These are phyloP conservation scores for Bipolaris oryzae DNA, from an alignment of 2,329 filamentous ascomycete genomes.

Conservation along the genomic window DNA sequence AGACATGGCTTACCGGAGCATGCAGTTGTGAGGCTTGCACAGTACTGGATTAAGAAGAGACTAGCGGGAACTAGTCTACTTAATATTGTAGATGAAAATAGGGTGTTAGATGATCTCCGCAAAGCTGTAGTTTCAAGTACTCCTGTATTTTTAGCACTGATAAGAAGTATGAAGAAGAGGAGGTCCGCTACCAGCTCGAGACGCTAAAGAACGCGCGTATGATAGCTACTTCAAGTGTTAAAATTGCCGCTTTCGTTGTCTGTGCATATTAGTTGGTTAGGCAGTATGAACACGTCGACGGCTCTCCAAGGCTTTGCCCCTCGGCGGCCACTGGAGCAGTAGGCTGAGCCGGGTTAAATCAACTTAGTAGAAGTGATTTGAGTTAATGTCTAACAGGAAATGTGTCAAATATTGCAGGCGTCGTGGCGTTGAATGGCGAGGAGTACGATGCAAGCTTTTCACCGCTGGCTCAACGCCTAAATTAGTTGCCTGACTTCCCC, in stretches of 20 bases:
- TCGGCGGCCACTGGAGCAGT: background rate
- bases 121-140: slow-evolving; percentile 5
- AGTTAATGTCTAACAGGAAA: background rate
- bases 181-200: slow-evolving; percentile 12
- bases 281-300: background rate
- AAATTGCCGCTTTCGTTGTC: background rate
- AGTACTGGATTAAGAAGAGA: slow-evolving; percentile 9
- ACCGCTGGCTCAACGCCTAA: background rate
- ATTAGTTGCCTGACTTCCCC: background rate
- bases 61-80: background rate
- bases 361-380: background rate
- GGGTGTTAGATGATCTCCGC: slow-evolving; percentile 10
- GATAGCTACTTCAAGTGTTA: background rate
- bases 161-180: slow-evolving; percentile 7
- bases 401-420: background rate
- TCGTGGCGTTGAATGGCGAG: background rate
- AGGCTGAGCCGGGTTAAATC: background rate
- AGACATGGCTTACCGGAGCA: background rate
- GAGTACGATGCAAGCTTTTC: background rate
- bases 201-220: background rate
- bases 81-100: background rate
- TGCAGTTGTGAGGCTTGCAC: slow-evolving; percentile 1
- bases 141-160: background rate
- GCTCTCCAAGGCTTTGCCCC: background rate
- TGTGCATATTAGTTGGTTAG: background rate